Evolutionary conservation across 805 yeast genomes (phyloP).

Genomic region (Starmerella etchellsii): DNA sequence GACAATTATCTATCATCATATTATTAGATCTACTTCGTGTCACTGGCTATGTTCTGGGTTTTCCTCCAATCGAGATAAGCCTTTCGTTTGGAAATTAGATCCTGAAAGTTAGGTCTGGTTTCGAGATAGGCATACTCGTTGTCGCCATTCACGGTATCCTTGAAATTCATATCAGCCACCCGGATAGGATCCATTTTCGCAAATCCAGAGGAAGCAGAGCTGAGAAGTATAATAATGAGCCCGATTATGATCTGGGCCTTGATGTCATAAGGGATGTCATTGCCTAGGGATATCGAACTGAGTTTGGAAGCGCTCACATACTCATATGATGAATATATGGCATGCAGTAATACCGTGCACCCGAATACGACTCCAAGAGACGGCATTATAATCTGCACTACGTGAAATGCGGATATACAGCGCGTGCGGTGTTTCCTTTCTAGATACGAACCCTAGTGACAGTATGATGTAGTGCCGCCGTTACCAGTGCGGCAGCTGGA

Average conservation of each 20-base stretch:
- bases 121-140: slow-evolving; percentile 38
- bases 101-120: slow-evolving; percentile 40
- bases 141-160: slow-evolving; percentile 37
- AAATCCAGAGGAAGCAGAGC: slow-evolving; percentile 25
- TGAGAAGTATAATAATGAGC: slow-evolving; percentile 31
- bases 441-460: too few species aligned
- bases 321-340: slow-evolving; percentile 15
- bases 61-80: slow-evolving; percentile 29
- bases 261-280: slow-evolving; percentile 25
- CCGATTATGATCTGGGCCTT: slow-evolving; percentile 40
- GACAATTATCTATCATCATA: too few species aligned
- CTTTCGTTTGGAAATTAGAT: slow-evolving; percentile 35
- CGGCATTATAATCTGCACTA: background rate
- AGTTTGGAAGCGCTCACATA: slow-evolving; percentile 8
- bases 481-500: too few species aligned
- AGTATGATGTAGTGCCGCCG: too few species aligned
- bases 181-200: slow-evolving; percentile 35
- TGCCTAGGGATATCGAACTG: background rate
- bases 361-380: slow-evolving; percentile 7
- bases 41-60: background rate
- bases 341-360: slow-evolving; percentile 8
- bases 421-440: too few species aligned
- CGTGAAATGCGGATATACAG: too few species aligned
- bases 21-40: too few species aligned
- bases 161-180: slow-evolving; percentile 37